phyloP scores from a whole-genome alignment of 169 alveolate genomes.

The Plasmodium blacklocki region DNA sequence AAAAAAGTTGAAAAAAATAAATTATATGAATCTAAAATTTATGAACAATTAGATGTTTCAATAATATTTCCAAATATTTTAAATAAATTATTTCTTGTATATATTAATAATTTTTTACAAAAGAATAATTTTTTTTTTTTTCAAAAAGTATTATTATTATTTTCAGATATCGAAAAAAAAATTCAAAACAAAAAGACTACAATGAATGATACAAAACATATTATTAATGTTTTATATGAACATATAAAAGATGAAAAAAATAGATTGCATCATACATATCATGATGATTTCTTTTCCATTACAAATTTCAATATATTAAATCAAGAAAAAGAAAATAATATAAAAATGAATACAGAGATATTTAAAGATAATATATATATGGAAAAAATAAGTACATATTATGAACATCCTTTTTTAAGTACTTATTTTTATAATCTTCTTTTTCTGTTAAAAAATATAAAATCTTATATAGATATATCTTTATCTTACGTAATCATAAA shows the following conservation, averaged over 20 bases:
- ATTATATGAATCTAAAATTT: too few relatives aligned
- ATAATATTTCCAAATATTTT: constrained; percentile 13
- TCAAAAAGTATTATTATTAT: constrained; percentile 63
- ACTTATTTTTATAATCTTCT: constrained; percentile 54
- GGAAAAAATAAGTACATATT: constrained; percentile 9
- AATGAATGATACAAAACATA: background rate
- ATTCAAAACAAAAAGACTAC: background rate
- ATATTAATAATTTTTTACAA: constrained; percentile 57
- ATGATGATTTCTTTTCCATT: background rate
- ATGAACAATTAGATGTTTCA: constrained; percentile 20
- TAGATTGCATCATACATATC: background rate
- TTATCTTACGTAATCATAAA: constrained; percentile 9
- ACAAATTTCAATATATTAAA: background rate
- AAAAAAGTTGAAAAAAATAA: constrained; percentile 10
- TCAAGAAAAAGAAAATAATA: background rate
- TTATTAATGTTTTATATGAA: constrained; percentile 5
- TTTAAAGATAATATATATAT: background rate
- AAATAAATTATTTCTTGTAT: constrained; percentile 47
- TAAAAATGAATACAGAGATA: background rate
- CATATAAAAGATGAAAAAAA: constrained; percentile 11
- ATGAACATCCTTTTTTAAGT: constrained; percentile 44
- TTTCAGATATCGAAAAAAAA: constrained; percentile 22
- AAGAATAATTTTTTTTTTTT: constrained; percentile 25
- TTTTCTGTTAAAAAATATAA: constrained; percentile 58
- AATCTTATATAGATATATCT: constrained; percentile 57